These are phyloP conservation scores for Saccharomycopsis guyanensis DNA, from an alignment of 805 yeast genomes.

Conservation along the genomic window DNA sequence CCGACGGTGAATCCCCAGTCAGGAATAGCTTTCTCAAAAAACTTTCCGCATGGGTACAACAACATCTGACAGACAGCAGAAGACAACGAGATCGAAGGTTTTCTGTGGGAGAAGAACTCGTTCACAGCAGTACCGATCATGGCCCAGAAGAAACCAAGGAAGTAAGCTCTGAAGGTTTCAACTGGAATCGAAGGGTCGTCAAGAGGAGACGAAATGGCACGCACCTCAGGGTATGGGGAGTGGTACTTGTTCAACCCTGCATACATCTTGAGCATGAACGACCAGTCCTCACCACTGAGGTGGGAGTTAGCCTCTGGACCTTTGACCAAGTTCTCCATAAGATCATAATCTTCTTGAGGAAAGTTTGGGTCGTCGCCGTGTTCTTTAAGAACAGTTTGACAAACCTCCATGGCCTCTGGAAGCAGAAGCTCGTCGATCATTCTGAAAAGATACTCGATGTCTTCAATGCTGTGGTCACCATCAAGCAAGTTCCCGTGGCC, in stretches of 20 bases:
- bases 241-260: constrained; percentile 36
- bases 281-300: constrained; percentile 23
- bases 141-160: constrained; percentile 37
- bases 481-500: constrained; percentile 17
- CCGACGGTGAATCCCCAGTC: constrained; percentile 34
- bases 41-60: constrained; percentile 38
- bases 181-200: constrained; percentile 43
- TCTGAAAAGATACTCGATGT: constrained; percentile 29
- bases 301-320: constrained; percentile 24
- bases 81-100: constrained; percentile 40
- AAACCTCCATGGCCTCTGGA: constrained; percentile 34
- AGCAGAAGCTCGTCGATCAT: constrained; percentile 30
- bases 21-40: constrained; percentile 38
- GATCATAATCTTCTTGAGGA: constrained; percentile 31
- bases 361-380: constrained; percentile 43
- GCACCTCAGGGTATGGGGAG: constrained; percentile 61
- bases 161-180: constrained; percentile 40
- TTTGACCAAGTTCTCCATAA: constrained; percentile 26
- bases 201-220: constrained; percentile 48
- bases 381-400: constrained; percentile 33
- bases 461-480: constrained; percentile 12
- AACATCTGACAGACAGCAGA: constrained; percentile 40
- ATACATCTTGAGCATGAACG: constrained; percentile 25
- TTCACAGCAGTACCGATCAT: constrained; percentile 47
- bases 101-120: constrained; percentile 49